Percentiles rank a stretch among this genome's conserved stretches.
Evolutionary conservation across 805 yeast species (phyloP).

Genomic region (Wickerhamomyces strasburgensis): DNA sequence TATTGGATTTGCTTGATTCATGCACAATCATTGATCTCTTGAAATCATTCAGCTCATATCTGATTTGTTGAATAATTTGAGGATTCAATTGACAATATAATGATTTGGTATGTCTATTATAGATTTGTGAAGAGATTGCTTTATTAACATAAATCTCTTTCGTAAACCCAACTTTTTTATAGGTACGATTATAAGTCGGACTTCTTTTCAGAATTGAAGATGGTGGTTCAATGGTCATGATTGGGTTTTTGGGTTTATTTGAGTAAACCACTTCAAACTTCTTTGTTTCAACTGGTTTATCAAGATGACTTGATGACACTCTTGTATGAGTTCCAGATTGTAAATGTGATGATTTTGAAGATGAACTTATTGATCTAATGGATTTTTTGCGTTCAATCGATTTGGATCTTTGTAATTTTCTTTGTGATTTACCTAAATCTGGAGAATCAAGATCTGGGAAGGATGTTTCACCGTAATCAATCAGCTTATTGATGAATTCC

Average conservation of each 20-base stretch:
- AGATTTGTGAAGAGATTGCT: slow-evolving; percentile 46
- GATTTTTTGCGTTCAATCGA: slow-evolving; percentile 33
- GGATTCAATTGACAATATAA: slow-evolving; percentile 37
- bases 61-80: slow-evolving; percentile 46
- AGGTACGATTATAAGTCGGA: not conserved
- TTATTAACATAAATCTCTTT: slow-evolving; percentile 44
- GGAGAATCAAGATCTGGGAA: slow-evolving; percentile 29
- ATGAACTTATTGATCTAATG: slow-evolving; percentile 26
- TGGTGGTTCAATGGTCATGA: not conserved
- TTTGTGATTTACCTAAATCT: slow-evolving; percentile 27
- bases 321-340: slow-evolving; percentile 10
- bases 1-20: slow-evolving; percentile 50
- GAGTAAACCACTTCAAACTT: slow-evolving; percentile 17
- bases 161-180: slow-evolving; percentile 39
- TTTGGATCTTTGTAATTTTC: slow-evolving; percentile 29
- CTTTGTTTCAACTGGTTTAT: not conserved
- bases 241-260: slow-evolving; percentile 12
- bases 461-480: slow-evolving; percentile 37
- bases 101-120: slow-evolving; percentile 49
- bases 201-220: slow-evolving; percentile 9
- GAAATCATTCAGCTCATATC: slow-evolving; percentile 59
- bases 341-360: slow-evolving; percentile 13
- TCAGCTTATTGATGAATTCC: slow-evolving; percentile 34
- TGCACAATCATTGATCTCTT: slow-evolving; percentile 71
- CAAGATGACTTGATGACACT: slow-evolving; percentile 4